These are phyloP conservation scores for Leptographium procerum DNA, from an alignment of 2,329 filamentous ascomycete genomes.

Conservation along the genomic window DNA sequence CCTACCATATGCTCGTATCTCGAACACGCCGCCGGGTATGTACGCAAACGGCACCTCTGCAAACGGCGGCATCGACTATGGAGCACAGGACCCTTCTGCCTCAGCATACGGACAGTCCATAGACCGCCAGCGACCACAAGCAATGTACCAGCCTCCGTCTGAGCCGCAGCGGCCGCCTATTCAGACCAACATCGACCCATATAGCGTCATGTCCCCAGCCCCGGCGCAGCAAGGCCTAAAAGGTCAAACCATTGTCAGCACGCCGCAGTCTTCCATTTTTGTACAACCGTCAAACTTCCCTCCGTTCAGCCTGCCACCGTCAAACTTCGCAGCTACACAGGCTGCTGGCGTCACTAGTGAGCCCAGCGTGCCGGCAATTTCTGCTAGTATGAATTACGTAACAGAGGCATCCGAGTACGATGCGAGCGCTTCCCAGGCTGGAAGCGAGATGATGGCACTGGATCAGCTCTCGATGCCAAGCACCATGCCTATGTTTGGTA, in stretches of 20 bases:
- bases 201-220: slow-evolving; percentile 42
- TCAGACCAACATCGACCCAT: slow-evolving; percentile 36
- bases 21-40: slow-evolving; percentile 28
- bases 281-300: slow-evolving; percentile 51
- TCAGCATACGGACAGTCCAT: slow-evolving; percentile 16
- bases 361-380: slow-evolving; percentile 10
- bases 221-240: slow-evolving; percentile 37
- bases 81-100: slow-evolving; percentile 26
- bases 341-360: slow-evolving; percentile 23
- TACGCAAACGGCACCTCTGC: slow-evolving; percentile 19
- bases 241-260: slow-evolving; percentile 31
- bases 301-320: slow-evolving; percentile 50
- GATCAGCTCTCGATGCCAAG: slow-evolving; percentile 53
- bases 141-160: slow-evolving; percentile 28
- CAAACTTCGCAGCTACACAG: slow-evolving; percentile 39
- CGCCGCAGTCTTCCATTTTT: slow-evolving; percentile 37
- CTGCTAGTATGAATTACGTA: slow-evolving; percentile 19
- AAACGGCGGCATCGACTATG: slow-evolving; percentile 31
- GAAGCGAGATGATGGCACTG: slow-evolving; percentile 46
- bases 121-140: slow-evolving; percentile 10
- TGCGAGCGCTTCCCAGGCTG: slow-evolving; percentile 28
- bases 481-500: slow-evolving; percentile 78
- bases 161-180: slow-evolving; percentile 33
- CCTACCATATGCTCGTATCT: slow-evolving; percentile 33
- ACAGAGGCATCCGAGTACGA: slow-evolving; percentile 35